These are phyloP conservation scores for Dendrobium officinale DNA, from an alignment of 106 monocot species.

Conservation along the genomic window DNA sequence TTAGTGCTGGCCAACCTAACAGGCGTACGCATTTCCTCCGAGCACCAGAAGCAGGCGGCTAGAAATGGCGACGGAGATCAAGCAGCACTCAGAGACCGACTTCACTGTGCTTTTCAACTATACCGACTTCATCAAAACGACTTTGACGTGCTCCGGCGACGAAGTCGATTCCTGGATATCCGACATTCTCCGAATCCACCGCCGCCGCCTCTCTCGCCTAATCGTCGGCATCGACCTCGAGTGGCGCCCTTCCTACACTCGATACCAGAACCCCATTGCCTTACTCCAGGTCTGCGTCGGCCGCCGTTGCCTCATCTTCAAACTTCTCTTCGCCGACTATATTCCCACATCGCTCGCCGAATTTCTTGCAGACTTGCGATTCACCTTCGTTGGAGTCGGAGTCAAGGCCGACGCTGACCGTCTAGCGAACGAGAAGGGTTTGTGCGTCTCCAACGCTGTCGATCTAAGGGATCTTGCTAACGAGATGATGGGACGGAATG, in stretches of 20 bases:
- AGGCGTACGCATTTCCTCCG: background rate
- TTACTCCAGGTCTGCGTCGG: slow-evolving; percentile 63
- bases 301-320: slow-evolving; percentile 55
- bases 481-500: slow-evolving; percentile 13
- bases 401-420: slow-evolving; percentile 31
- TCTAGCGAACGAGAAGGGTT: slow-evolving; percentile 16
- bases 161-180: slow-evolving; percentile 22
- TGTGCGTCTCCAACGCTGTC: slow-evolving; percentile 7
- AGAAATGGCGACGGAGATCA: slow-evolving; percentile 5
- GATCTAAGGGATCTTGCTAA: slow-evolving; percentile 36
- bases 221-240: slow-evolving; percentile 52
- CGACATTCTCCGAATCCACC: slow-evolving; percentile 21
- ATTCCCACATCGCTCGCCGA: slow-evolving; percentile 24
- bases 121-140: slow-evolving; percentile 24
- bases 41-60: background rate
- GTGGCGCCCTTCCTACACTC: slow-evolving; percentile 41
- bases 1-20: no score
- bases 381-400: slow-evolving; percentile 57
- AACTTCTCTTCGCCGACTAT: slow-evolving; percentile 35
- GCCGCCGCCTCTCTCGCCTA: slow-evolving; percentile 19
- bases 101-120: slow-evolving; percentile 23
- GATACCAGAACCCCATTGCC: slow-evolving; percentile 35
- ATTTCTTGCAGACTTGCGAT: slow-evolving; percentile 30
- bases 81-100: slow-evolving; percentile 7
- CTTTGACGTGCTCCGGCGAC: slow-evolving; percentile 22